These are phyloP conservation scores for Peribolospora kevripleyi DNA, from an alignment of 768 basidiomycete genomes.

Conservation along the genomic window DNA sequence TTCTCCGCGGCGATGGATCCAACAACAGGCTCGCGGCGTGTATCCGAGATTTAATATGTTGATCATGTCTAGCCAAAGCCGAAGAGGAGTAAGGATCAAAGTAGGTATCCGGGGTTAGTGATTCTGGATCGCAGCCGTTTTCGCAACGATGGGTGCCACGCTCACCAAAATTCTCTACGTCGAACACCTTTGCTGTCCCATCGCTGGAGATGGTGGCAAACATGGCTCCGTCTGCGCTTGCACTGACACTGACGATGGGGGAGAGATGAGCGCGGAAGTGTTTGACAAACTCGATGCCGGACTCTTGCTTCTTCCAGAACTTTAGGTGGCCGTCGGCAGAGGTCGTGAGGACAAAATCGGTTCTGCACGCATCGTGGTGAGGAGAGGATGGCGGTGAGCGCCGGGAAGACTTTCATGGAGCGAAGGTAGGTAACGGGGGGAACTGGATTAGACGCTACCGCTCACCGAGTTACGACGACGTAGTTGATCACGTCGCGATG, in stretches of 20 bases:
- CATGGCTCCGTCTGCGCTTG: constrained; percentile 71
- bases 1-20: constrained; percentile 76
- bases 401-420: not conserved
- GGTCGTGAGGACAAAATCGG: constrained; percentile 78
- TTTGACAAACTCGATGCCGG: constrained; percentile 93
- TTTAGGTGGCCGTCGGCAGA: constrained; percentile 88
- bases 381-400: not conserved
- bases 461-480: constrained; percentile 63
- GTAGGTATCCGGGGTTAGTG: not conserved
- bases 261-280: constrained; percentile 80
- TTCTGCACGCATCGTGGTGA: constrained; percentile 27
- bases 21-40: constrained; percentile 68
- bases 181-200: constrained; percentile 59
- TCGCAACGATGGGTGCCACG: not conserved
- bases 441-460: not conserved
- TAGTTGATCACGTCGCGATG: constrained; percentile 81
- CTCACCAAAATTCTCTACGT: constrained; percentile 91
- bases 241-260: constrained; percentile 52
- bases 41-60: constrained; percentile 83
- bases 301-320: constrained; percentile 96
- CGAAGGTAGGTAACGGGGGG: not conserved
- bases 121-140: too few species aligned
- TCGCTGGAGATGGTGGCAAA: constrained; percentile 83
- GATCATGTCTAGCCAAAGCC: constrained; percentile 57
- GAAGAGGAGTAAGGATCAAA: not conserved